A percentile compares a stretch with the other conserved stretches of the same genome.
These are phyloP conservation scores for Euphorbia corollata DNA, from an alignment of 441 rosid species.

Conservation along the genomic window DNA sequence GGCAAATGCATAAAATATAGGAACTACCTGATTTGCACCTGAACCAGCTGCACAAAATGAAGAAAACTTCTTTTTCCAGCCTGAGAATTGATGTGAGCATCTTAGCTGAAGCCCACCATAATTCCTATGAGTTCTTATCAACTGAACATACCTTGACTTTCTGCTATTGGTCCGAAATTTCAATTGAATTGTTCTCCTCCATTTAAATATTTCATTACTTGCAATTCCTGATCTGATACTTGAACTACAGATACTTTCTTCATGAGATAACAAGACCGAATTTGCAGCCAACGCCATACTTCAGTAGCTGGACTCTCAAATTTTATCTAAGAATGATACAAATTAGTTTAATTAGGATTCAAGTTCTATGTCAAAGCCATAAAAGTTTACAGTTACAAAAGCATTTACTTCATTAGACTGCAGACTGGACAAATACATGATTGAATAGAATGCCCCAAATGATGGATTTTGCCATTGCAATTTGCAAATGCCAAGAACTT, in stretches of 20 bases:
- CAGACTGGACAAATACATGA: slow-evolving; percentile 2
- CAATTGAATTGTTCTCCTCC: slow-evolving; percentile 32
- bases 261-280: slow-evolving; percentile 38
- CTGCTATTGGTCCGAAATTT: slow-evolving; percentile 33
- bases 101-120: slow-evolving; percentile 18
- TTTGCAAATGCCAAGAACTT: slow-evolving; percentile 5
- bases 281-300: slow-evolving; percentile 56
- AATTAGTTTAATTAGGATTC: slow-evolving; percentile 15
- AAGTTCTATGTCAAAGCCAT: neutral
- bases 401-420: neutral
- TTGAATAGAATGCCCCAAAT: neutral
- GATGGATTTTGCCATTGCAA: neutral
- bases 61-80: slow-evolving; percentile 25
- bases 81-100: slow-evolving; percentile 30
- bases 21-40: slow-evolving; percentile 43
- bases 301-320: slow-evolving; percentile 25
- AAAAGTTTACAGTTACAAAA: neutral
- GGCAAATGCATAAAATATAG: slow-evolving; percentile 2
- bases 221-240: slow-evolving; percentile 28
- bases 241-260: slow-evolving; percentile 32
- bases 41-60: slow-evolving; percentile 22
- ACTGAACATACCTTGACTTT: slow-evolving; percentile 26
- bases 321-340: slow-evolving; percentile 27
- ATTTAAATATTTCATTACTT: slow-evolving; percentile 23
- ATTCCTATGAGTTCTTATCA: slow-evolving; percentile 25